Evolutionary conservation across 768 basidiomycete species (phyloP).

Genomic region (Mycena galericulata): DNA sequence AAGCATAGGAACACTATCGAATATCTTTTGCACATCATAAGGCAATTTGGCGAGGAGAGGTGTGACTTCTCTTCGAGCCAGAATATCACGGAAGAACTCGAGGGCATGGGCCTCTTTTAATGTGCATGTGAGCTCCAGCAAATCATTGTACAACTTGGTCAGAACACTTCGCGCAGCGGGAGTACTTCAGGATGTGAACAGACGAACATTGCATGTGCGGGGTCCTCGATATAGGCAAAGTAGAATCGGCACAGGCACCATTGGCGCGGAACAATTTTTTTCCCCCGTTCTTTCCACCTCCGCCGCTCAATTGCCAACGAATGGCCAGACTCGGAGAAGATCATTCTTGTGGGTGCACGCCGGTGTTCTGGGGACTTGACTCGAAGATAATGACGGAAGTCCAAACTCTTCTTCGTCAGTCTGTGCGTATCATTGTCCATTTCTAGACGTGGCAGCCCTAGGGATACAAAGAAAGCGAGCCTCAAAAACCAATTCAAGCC

Average conservation of each 20-base stretch:
- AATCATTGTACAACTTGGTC: background rate
- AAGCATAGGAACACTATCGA: background rate
- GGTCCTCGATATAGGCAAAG: background rate
- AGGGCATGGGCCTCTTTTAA: background rate
- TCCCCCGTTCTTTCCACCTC: background rate
- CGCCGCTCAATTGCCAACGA: background rate
- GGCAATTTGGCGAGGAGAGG: background rate
- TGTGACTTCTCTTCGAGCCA: background rate
- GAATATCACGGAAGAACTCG: background rate
- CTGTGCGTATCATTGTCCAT: background rate
- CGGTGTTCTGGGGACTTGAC: background rate
- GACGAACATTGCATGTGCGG: background rate
- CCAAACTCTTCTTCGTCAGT: background rate
- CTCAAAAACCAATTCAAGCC: too few species aligned
- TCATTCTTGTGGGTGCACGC: background rate
- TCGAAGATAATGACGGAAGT: background rate
- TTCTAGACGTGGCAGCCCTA: too few species aligned
- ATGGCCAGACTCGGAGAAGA: background rate
- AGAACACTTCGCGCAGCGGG: background rate
- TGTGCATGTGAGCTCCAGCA: background rate
- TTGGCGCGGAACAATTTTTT: background rate
- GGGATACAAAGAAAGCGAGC: too few species aligned
- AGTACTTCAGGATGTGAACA: background rate
- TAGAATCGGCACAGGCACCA: slow-evolving; percentile 7
- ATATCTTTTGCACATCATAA: background rate